Conservation (phyloP, 352 stramenopile genomes). For the Phytophthora sansomeana region DNA sequence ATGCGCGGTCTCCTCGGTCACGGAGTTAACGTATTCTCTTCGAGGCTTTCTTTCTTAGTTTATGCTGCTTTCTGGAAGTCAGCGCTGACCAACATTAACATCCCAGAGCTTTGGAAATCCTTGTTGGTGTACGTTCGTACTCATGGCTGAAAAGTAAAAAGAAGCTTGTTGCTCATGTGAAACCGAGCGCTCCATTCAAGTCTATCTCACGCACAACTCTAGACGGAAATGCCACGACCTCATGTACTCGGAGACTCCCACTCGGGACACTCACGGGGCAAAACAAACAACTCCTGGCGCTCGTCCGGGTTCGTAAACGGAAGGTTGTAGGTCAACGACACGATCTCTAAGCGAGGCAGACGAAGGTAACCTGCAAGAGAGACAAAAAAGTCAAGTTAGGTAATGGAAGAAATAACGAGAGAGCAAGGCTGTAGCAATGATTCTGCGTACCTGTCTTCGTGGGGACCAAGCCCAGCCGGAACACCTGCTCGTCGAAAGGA, state of each 20-base stretch:
- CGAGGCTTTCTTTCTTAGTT: too few relatives aligned
- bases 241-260: constrained; percentile 44
- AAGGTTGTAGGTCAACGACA: constrained; percentile 70
- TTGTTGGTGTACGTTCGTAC: too few relatives aligned
- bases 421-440: neutral
- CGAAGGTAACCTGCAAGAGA: constrained; percentile 63
- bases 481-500: constrained; percentile 70
- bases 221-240: too few relatives aligned
- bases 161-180: too few relatives aligned
- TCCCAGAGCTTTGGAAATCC: too few relatives aligned
- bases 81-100: too few relatives aligned
- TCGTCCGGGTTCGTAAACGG: constrained; percentile 75
- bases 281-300: constrained; percentile 77
- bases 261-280: constrained; percentile 64
- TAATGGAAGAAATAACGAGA: constrained; percentile 4
- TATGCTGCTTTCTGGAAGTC: too few relatives aligned
- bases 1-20: too few relatives aligned
- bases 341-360: constrained; percentile 79
- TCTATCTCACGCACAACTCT: constrained; percentile 25
- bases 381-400: constrained; percentile 20
- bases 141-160: too few relatives aligned
- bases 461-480: constrained; percentile 73
- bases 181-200: constrained; percentile 25
- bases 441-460: constrained; percentile 84
- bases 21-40: too few relatives aligned